Percentiles rank a stretch among this genome's conserved stretches.
phyloP scores from a whole-genome alignment of 108 stramenopile species.

The Fragilariopsis cylindrus region DNA sequence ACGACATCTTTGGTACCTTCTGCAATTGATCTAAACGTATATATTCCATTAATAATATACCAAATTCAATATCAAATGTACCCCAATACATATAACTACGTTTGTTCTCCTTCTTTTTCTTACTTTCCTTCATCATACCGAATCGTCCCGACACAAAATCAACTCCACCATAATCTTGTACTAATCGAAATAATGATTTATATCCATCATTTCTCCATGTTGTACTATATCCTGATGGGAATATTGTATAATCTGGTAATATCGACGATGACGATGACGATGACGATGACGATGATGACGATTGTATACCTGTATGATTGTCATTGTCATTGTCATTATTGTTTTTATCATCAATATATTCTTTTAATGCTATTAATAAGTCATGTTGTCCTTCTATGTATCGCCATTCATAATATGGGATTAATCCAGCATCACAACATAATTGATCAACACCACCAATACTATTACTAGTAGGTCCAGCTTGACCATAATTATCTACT shows the following conservation, averaged over 20 bases:
- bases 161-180: constrained; percentile 66
- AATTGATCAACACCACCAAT: constrained; percentile 1
- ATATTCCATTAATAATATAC: constrained; percentile 53
- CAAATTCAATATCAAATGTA: constrained; percentile 59
- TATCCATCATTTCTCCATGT: background rate
- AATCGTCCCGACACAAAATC: constrained; percentile 54
- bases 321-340: background rate
- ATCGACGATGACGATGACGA: too few relatives aligned
- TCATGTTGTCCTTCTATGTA: constrained; percentile 68
- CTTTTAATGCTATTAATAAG: constrained; percentile 51
- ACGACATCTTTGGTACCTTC: constrained; percentile 49
- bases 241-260: constrained; percentile 26
- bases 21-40: constrained; percentile 45
- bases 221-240: constrained; percentile 38
- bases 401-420: constrained; percentile 66
- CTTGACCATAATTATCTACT: too few relatives aligned
- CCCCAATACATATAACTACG: constrained; percentile 46
- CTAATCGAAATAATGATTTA: constrained; percentile 32
- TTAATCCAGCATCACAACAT: constrained; percentile 47
- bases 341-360: constrained; percentile 48
- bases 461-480: too few relatives aligned
- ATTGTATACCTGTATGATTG: too few relatives aligned
- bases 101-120: too few relatives aligned
- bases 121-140: constrained; percentile 32
- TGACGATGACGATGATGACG: too few relatives aligned